Conservation (phyloP, 2,329 filamentous ascomycete species). For the Sclerotinia subarctica region DNA sequence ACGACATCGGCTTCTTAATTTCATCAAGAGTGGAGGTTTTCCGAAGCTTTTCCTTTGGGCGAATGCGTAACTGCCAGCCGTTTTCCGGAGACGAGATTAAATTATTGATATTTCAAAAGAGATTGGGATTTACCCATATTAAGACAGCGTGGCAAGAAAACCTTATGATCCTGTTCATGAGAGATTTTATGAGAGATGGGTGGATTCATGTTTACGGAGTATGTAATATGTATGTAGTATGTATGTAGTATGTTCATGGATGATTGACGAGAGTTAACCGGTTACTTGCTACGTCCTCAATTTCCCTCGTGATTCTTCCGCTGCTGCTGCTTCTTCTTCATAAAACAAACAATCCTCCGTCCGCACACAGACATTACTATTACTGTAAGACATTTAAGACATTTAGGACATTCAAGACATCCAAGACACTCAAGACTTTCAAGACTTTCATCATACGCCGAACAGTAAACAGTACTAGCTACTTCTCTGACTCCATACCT, state of each 20-base stretch:
- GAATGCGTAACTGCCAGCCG: background rate
- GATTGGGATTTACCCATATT: conserved; percentile 1
- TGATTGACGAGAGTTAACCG: too few species aligned
- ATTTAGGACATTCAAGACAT: background rate
- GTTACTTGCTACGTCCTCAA: too few species aligned
- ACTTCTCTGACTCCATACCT: background rate
- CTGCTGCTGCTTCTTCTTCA: background rate
- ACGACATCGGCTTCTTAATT: conserved; percentile 3
- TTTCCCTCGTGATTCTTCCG: background rate
- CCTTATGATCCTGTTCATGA: background rate
- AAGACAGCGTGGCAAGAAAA: conserved; percentile 6
- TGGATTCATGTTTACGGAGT: too few species aligned
- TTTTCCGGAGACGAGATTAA: conserved; percentile 14
- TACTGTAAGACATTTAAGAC: conserved; percentile 5
- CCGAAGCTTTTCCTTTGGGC: background rate
- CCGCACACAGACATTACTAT: background rate
- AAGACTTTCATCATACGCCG: background rate
- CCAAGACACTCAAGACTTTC: background rate
- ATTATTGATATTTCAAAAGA: background rate
- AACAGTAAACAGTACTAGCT: too few species aligned
- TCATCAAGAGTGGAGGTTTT: conserved; percentile 9
- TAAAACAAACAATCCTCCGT: background rate
- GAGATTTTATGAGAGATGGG: background rate
- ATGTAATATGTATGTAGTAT: too few species aligned
- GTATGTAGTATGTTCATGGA: too few species aligned